Base-by-base conservation (phyloP, 129 eudicot genomes). In the Escallonia rubra region DNA sequence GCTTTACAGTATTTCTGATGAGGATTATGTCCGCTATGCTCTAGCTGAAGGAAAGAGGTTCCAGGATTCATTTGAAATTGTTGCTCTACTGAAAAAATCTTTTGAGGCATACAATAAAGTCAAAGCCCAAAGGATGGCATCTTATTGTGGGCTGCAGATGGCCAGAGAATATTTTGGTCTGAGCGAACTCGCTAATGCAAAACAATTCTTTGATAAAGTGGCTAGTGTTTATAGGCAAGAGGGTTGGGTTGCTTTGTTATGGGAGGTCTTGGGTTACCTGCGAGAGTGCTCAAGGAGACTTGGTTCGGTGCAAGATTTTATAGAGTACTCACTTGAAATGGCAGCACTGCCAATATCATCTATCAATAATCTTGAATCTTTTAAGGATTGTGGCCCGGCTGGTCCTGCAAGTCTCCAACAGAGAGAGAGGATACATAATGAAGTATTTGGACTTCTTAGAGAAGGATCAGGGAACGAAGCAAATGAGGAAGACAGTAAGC, bases 321-420 rank as follows among this genome's bases (percentile, higher is more conserved):
- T 89, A 1, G 90, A 85, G 57, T 82, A 87, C 79, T 93, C 99
- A 9, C 95, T 93, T 65, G 99, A 93, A 82, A 89, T 93, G 96
- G 96, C 99, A 70, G 95, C 99, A 0, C 57, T 93, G 68, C 99
- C 99, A 7, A 66, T 89, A 46, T 77, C 84, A 61, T 69, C 72
- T 14, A 64, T 72, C 57, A 63, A 68, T 34, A 39, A 51, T 50
- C 68, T 56, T 15, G 75, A 80, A 7, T 70, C 72, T 4, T 73
- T 68, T 57, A 86, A 70, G 61, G 85, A 92, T 49, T 81, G 89
- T 78, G 95, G 91, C 34, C 98, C 98, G 2, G 90, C 89, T 54
- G 96, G 95, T 41, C 82, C 90, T 44, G 86, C 88, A 58, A 65
- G 80, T 80, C 81, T 82, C 53, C 38, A 77, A 43, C 96, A 81